Evolutionary conservation across 768 basidiomycete genomes (phyloP), one percentile per base, ranked within the genome.

Genomic region (Candolleomyces aberdarensis): DNA sequence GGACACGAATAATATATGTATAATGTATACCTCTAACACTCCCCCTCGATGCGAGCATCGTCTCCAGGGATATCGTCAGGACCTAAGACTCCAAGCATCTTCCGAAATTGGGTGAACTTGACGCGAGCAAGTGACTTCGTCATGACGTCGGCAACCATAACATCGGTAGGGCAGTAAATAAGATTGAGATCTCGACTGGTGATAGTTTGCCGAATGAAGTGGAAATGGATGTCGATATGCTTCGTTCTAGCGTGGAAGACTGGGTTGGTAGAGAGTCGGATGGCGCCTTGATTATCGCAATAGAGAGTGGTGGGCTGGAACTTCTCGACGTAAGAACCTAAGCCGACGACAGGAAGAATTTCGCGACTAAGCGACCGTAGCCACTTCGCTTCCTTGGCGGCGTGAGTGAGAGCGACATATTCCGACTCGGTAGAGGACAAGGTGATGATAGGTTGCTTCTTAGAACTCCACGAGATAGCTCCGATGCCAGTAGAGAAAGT

Each of bases 191-290:
- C 62, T 44, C 62, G 56, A 19, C 69, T 67, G 64, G 73, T 46
- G 44, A 46, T 19, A 14, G 13, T 46, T 19, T 46, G 44, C 5
- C 69, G 63, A 47, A 76, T 69, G 55, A 71, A 74, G 62, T 78
- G 76, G 62, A 70, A 71, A 0, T 65, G 64, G 19, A 75, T 69
- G 54, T 76, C 72, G 54, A 77, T 77, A 64, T 77, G 76, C 62
- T 76, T 78, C 8, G 75, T 70, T 14, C 66, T 51, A 3, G 71
- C 64, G 53, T 76, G 75, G 54, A 63, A 69, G 9, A 64, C 64
- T 17, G 61, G 68, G 59, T 76, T 74, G 15, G 65, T 56, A 0
- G 68, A 55, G 4, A 74, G 48, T 0, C 59, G 62, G 46, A 68
- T 67, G 10, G 64, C 64, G 11, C 62, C 57, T 49, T 71, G 67